These are phyloP conservation scores for Antitrichia curtipendula DNA, from an alignment of 225 moss, liverwort and hornwort species.

Conservation along the genomic window DNA sequence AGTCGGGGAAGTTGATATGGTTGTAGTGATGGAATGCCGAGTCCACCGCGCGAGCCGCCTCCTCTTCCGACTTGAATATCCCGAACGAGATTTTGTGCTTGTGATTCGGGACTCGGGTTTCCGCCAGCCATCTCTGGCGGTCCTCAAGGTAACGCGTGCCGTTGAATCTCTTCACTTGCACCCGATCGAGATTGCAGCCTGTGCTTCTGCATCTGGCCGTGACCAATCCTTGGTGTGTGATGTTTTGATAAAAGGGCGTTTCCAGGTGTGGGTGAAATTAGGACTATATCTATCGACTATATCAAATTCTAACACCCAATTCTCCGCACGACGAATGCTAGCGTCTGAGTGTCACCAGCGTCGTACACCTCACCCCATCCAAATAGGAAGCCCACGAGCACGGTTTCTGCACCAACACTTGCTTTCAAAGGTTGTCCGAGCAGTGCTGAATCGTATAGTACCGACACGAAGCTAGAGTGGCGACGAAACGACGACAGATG, in stretches of 20 bases:
- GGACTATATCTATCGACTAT: not conserved
- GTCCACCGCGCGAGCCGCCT: not conserved
- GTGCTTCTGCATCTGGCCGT: not conserved
- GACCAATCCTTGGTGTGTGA: not conserved
- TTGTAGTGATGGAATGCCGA: not conserved
- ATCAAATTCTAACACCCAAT: not conserved
- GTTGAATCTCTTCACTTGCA: not conserved
- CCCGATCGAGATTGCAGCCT: not conserved
- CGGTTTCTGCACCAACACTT: not conserved
- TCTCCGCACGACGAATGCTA: not conserved
- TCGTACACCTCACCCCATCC: not conserved
- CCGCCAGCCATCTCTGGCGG: not conserved
- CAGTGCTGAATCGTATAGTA: not conserved
- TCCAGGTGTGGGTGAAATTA: not conserved
- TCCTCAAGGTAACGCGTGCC: not conserved
- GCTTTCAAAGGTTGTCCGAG: not conserved
- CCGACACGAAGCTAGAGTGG: not conserved
- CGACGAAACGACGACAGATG: not conserved
- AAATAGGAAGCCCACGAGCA: not conserved
- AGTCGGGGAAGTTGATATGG: not conserved
- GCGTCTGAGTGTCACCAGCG: not conserved
- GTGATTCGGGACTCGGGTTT: not conserved
- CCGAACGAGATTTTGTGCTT: not conserved
- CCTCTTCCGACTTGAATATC: not conserved
- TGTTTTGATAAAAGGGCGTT: not conserved